Base-by-base conservation (phyloP, 768 basidiomycete genomes). In the Boletus rubescentipes region DNA sequence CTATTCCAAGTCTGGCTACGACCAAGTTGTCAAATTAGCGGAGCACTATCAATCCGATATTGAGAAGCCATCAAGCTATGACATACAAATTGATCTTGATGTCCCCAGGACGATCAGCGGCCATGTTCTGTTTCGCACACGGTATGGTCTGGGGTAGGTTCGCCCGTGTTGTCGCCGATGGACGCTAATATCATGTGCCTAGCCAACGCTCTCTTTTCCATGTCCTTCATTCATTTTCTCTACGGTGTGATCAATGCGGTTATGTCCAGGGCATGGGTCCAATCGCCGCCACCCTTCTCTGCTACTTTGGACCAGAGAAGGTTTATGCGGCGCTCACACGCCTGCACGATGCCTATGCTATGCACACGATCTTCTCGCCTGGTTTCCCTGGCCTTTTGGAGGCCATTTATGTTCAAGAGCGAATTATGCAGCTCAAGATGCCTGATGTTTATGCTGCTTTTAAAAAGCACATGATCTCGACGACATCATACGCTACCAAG, bases 261-360 rank as follows among this genome's bases (percentile, higher is more conserved):
- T 99, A 99, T 68, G 94, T 95, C 37, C 97, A 99, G 73, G 97
- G 97, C 55, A 99, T 99, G 97, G 95, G 97, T 2, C 91, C 96
- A 7, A 91, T 99, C 53, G 93, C 96, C 0, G 91, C 95, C 1
- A 98, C 94, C 2, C 79, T 99, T 20, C 80, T 98, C 12, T 94
- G 90, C 73, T 98, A 98, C 69, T 88, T 93, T 67, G 87, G 88
- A 58, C 93, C 97, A 9, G 91, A 93, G 73, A 86, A 86, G 48
- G 89, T 86, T 5, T 97, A 94, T 66, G 83, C 88, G 5, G 80
- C 86, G 26, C 80, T 98, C 41, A 86, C 93, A 40, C 85, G 87
- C n/a, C 73, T 99, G 9, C 96, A 98, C 70, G 89, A 93, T 69
- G 77, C 82, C 15, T 98, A 96, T 70, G 78, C 77, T 30, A 84